Evolutionary conservation across 2,329 filamentous ascomycete genomes (phyloP), one percentile per base, ranked within the genome.

Genomic region (Fusarium lateritium): DNA sequence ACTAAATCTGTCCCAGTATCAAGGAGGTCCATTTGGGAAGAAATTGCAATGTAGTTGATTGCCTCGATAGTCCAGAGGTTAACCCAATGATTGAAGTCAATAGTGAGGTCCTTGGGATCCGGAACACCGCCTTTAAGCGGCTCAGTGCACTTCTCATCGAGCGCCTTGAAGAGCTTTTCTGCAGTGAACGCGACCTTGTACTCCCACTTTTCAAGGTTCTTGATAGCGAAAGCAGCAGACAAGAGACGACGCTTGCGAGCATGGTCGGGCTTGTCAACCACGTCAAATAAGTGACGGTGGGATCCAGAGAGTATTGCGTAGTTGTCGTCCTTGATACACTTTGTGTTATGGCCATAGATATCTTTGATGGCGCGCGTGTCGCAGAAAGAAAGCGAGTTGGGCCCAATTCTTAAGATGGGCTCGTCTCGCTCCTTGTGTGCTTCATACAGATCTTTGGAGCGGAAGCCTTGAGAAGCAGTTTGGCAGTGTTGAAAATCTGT

Each of bases 31-130:
- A 87, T 79, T 17, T 78, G 79, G 59, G 85, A 81, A 3, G 79
- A 82, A 1, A 87, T 76, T 5, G 84, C 85, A 70, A 88, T 88
- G 56, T 87, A 84, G 21, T 82, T 84, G 51, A 88, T 87, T 11
- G 84, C 85, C 59, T 88, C 85, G 13, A 87, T 77, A 0, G 84
- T 84, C 75, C 87, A 87, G 76, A 84, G 85, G 75, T 86, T 88
- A 22, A 80, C 82, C 21, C 43, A 88, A 8, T 77, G 76, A 7
- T 84, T 81, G 62, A 83, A 84, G 67, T 88, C 83, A 24, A 87
- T 76, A 0, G 78, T 83, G 24, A 84, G 50, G 52, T 85, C 83
- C 19, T 78, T 73, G 1, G 77, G 56, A 8, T 72, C 65, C 0
- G 78, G 76, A 9, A 51, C 55, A 6, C 69, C 59, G 8, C 62